Evolutionary conservation across 2,329 filamentous ascomycete species (phyloP).

Genomic region (Cryphonectria naterciae): DNA sequence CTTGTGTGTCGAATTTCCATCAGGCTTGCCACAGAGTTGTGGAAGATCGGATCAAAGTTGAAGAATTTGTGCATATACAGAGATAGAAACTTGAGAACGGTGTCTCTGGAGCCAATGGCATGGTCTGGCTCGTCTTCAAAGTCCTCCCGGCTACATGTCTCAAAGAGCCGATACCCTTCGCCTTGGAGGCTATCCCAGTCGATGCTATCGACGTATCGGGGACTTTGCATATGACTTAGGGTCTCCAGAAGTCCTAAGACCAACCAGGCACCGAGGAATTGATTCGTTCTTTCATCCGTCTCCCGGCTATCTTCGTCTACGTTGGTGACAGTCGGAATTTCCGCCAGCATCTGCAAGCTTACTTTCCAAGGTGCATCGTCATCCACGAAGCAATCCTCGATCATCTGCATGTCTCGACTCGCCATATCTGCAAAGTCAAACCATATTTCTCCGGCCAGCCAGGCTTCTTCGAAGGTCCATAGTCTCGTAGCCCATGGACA

Average conservation of each 20-base stretch:
- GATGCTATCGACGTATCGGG: not conserved
- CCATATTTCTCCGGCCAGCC: not conserved
- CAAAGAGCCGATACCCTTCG: not conserved
- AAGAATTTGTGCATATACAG: not conserved
- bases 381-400: not conserved
- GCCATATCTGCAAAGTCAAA: not conserved
- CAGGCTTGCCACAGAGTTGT: not conserved
- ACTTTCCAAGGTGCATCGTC: not conserved
- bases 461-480: conserved; percentile 1
- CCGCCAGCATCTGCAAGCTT: not conserved
- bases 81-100: not conserved
- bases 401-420: not conserved
- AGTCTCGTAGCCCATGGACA: not conserved
- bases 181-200: not conserved
- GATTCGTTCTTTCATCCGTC: not conserved
- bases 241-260: not conserved
- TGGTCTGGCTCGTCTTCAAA: not conserved
- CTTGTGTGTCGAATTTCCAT: not conserved
- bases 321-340: not conserved
- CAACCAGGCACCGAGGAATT: not conserved
- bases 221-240: not conserved
- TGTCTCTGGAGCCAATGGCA: not conserved
- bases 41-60: not conserved
- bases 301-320: not conserved
- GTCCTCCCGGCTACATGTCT: not conserved